Conservation (phyloP, 2,329 filamentous ascomycete genomes). For the Sclerotinia glacialis region DNA sequence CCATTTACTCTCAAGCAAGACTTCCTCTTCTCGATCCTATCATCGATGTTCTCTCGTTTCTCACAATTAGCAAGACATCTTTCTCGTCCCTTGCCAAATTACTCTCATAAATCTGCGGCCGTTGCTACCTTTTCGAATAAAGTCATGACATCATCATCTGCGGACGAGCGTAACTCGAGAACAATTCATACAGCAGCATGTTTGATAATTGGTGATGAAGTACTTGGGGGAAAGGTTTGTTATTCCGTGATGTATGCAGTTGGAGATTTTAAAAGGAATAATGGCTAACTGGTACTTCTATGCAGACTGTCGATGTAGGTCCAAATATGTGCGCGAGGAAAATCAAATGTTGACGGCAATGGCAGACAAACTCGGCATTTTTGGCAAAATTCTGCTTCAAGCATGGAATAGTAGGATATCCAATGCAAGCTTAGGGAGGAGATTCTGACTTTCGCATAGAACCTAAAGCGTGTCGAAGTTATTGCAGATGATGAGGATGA, state of each 20-base stretch:
- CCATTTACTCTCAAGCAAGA: background rate
- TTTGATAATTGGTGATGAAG: slow-evolving; percentile 95
- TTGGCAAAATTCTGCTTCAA: slow-evolving; percentile 64
- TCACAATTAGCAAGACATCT: slow-evolving; percentile 72
- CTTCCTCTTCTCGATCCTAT: background rate
- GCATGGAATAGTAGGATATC: slow-evolving; percentile 52
- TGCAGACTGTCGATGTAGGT: slow-evolving; percentile 42
- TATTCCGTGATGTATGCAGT: slow-evolving; percentile 32
- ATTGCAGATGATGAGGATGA: slow-evolving; percentile 89
- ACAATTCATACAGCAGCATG: slow-evolving; percentile 87
- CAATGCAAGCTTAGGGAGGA: slow-evolving; percentile 60
- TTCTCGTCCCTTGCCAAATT: slow-evolving; percentile 58
- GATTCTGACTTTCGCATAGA: slow-evolving; percentile 46
- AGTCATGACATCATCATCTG: slow-evolving; percentile 50
- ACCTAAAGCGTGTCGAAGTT: slow-evolving; percentile 83
- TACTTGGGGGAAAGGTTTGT: slow-evolving; percentile 83
- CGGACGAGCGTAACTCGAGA: slow-evolving; percentile 56
- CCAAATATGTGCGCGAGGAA: background rate
- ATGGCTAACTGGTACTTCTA: slow-evolving; percentile 27
- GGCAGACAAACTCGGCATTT: slow-evolving; percentile 61
- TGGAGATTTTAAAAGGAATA: slow-evolving; percentile 30
- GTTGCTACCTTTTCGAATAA: slow-evolving; percentile 25
- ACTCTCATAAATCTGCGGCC: slow-evolving; percentile 45
- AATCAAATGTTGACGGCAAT: slow-evolving; percentile 27
- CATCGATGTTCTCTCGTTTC: slow-evolving; percentile 72